Conservation (phyloP, 2,329 filamentous ascomycete species). For the Sporothrix sp. region DNA sequence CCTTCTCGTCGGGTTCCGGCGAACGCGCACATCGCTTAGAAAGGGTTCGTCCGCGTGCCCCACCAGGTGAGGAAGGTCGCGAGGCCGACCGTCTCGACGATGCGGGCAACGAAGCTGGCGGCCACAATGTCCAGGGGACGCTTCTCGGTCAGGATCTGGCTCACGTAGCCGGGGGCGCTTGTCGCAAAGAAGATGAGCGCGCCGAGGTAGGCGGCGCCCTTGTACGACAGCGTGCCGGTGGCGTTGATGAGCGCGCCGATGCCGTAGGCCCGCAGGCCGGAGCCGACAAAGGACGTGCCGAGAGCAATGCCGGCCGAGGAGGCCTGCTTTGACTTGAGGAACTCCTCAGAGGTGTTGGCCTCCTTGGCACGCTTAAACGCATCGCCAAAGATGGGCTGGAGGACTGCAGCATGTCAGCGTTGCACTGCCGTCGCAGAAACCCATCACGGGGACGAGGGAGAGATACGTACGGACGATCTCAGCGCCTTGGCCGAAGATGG, state of each 20-base stretch:
- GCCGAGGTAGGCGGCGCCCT: constrained; percentile 91
- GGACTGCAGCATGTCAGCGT: constrained; percentile 37
- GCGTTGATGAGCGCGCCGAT: constrained; percentile 88
- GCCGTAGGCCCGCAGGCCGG: constrained; percentile 80
- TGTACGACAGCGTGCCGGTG: constrained; percentile 90
- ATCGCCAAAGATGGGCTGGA: constrained; percentile 84
- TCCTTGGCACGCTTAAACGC: constrained; percentile 88
- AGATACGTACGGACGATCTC: constrained; percentile 56
- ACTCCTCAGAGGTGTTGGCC: constrained; percentile 93
- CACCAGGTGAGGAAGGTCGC: constrained; percentile 93
- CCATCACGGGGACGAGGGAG: background rate
- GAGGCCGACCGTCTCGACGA: constrained; percentile 87
- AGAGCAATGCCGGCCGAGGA: constrained; percentile 77
- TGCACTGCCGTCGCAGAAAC: background rate
- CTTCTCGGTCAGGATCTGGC: constrained; percentile 83
- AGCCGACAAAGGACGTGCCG: constrained; percentile 83
- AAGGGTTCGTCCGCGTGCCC: constrained; percentile 90
- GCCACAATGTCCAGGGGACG: constrained; percentile 83
- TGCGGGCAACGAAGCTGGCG: constrained; percentile 71
- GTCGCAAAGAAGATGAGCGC: constrained; percentile 84
- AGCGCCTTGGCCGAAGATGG: constrained; percentile 86
- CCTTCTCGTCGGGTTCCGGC: no score
- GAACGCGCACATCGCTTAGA: constrained; percentile 53
- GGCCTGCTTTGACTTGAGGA: constrained; percentile 86
- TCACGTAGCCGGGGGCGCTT: constrained; percentile 80